These are phyloP conservation scores for Mycena indigotica DNA, from an alignment of 768 basidiomycete genomes.

Conservation along the genomic window DNA sequence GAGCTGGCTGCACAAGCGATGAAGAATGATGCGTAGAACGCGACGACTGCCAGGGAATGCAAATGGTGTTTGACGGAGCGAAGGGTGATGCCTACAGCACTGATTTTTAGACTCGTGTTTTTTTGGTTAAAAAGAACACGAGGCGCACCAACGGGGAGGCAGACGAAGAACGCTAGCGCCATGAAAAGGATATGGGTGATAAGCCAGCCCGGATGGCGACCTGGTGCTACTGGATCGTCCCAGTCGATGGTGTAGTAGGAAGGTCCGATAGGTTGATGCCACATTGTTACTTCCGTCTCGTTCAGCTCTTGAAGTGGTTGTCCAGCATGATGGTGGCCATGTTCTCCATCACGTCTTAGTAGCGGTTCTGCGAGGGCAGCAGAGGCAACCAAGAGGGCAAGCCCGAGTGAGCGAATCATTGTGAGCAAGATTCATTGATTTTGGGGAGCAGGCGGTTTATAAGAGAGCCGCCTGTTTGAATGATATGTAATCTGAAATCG, in stretches of 20 bases:
- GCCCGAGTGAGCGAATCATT: constrained; percentile 18
- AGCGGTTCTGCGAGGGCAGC: constrained; percentile 21
- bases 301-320: constrained; percentile 66
- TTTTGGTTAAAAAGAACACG: background rate
- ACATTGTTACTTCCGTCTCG: constrained; percentile 69
- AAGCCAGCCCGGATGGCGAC: constrained; percentile 71
- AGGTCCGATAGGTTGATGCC: constrained; percentile 70
- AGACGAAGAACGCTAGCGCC: constrained; percentile 79
- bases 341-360: constrained; percentile 34
- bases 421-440: constrained; percentile 2
- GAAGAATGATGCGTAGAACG: constrained; percentile 62
- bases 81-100: constrained; percentile 67
- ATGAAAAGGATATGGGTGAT: constrained; percentile 72
- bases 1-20: constrained; percentile 70
- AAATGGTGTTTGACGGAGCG: constrained; percentile 74
- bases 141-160: constrained; percentile 76
- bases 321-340: constrained; percentile 52
- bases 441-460: background rate
- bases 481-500: background rate
- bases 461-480: background rate
- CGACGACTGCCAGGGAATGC: constrained; percentile 56
- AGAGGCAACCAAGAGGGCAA: constrained; percentile 25
- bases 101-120: background rate
- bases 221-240: constrained; percentile 48
- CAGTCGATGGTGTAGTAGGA: constrained; percentile 86